Conservation (phyloP, 2,329 filamentous ascomycete species). For the Neonectria hederae region DNA sequence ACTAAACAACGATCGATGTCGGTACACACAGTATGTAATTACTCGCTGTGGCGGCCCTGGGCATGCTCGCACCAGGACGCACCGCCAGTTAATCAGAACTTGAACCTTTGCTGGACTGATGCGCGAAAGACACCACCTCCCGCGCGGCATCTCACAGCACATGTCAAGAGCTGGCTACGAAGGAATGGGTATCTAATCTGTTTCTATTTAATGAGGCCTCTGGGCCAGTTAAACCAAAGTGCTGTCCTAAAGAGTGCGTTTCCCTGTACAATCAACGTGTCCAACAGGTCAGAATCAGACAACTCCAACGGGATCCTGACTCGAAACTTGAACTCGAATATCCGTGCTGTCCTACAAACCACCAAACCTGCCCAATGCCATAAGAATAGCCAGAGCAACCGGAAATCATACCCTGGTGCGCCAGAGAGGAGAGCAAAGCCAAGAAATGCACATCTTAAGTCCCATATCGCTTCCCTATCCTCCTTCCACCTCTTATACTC, state of each 20-base stretch:
- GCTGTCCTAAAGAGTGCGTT: conserved; percentile 41
- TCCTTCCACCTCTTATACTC: conserved; percentile 57
- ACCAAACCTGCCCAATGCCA: conserved; percentile 25
- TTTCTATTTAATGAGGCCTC: conserved; percentile 46
- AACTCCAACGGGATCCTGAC: conserved; percentile 37
- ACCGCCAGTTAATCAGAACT: conserved; percentile 31
- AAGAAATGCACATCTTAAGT: conserved; percentile 27
- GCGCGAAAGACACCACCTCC: conserved; percentile 7
- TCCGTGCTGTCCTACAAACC: conserved; percentile 21
- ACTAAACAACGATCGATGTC: conserved; percentile 54
- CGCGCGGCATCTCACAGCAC: conserved; percentile 11
- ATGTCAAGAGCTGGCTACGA: conserved; percentile 27
- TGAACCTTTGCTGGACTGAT: conserved; percentile 7
- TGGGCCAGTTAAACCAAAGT: conserved; percentile 33
- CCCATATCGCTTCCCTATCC: conserved; percentile 20
- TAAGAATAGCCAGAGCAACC: conserved; percentile 27
- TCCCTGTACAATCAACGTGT: conserved; percentile 42
- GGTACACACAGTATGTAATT: conserved; percentile 37
- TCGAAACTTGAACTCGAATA: conserved; percentile 34
- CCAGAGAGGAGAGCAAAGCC: conserved; percentile 37
- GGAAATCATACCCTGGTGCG: conserved; percentile 21
- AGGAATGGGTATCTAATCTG: conserved; percentile 48
- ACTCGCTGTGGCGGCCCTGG: conserved; percentile 26
- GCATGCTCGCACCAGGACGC: conserved; percentile 21
- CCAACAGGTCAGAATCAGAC: conserved; percentile 44